Percentiles rank a stretch among this genome's conserved stretches.
Conservation (phyloP, 2,329 filamentous ascomycete species). For the Talaromyces marneffei region DNA sequence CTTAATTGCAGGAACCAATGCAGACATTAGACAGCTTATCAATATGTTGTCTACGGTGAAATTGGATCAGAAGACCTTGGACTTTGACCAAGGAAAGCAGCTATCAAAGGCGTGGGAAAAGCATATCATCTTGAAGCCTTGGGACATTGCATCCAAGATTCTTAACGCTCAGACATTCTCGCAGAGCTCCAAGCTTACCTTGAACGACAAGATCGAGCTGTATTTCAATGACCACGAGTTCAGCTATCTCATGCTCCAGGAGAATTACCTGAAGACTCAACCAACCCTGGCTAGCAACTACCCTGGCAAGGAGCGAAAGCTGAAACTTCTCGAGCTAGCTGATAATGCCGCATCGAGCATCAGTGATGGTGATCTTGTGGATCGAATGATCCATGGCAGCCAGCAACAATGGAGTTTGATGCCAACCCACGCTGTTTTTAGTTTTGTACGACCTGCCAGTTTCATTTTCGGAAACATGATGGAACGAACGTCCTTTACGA, state of each 20-base stretch:
- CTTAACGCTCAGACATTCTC: slow-evolving; percentile 82
- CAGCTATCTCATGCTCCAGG: slow-evolving; percentile 94
- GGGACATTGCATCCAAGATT: slow-evolving; percentile 95
- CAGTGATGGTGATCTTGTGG: slow-evolving; percentile 91
- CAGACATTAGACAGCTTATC: slow-evolving; percentile 95
- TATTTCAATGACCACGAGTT: slow-evolving; percentile 99
- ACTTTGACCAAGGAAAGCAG: slow-evolving; percentile 77
- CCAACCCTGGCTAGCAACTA: slow-evolving; percentile 61
- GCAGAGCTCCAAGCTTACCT: slow-evolving; percentile 70
- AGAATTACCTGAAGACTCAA: slow-evolving; percentile 86
- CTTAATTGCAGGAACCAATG: slow-evolving; percentile 88
- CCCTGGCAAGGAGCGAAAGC: slow-evolving; percentile 60
- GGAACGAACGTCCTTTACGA: slow-evolving; percentile 68
- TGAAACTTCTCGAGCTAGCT: slow-evolving; percentile 79
- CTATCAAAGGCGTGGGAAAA: slow-evolving; percentile 99
- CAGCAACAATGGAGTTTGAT: slow-evolving; percentile 98
- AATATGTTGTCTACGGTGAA: slow-evolving; percentile 97
- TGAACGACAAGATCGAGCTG: slow-evolving; percentile 97
- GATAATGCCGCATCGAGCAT: slow-evolving; percentile 92
- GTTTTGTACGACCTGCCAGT: slow-evolving; percentile 85
- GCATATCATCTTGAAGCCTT: slow-evolving; percentile 90
- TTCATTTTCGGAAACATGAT: slow-evolving; percentile 74
- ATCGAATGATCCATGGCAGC: slow-evolving; percentile 95
- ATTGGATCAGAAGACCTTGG: slow-evolving; percentile 72
- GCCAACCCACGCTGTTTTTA: slow-evolving; percentile 93